Conservation (phyloP, 805 yeast genomes). For the Alloascoidea africana region DNA sequence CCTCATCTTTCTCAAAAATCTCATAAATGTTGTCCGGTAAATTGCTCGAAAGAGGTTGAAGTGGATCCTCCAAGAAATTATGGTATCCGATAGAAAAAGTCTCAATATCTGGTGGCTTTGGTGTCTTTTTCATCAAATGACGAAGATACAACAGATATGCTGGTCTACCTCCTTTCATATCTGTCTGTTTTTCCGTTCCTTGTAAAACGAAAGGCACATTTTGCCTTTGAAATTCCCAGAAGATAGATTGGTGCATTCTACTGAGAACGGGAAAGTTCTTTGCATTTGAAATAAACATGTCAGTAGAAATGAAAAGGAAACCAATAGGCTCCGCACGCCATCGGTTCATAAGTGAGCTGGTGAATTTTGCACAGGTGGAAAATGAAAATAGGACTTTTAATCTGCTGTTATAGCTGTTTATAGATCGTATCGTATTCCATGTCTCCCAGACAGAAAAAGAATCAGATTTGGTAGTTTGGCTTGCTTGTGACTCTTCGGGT, state of each 20-base stretch:
- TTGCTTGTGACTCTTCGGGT: conserved; percentile 25
- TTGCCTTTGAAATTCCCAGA: conserved; percentile 28
- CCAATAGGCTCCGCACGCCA: conserved; percentile 61
- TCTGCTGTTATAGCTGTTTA: conserved; percentile 36
- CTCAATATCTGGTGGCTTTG: conserved; percentile 17
- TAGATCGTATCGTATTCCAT: conserved; percentile 50
- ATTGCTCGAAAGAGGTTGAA: conserved; percentile 53
- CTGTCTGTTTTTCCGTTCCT: conserved; percentile 29
- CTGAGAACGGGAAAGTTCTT: conserved; percentile 51
- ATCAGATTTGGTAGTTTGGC: conserved; percentile 19
- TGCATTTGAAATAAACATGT: conserved; percentile 41
- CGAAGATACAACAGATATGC: conserved; percentile 28
- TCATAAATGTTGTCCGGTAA: conserved; percentile 47
- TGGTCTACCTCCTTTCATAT: conserved; percentile 18
- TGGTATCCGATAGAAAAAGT: conserved; percentile 20
- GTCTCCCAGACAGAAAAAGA: conserved; percentile 55
- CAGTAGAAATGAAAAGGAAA: conserved; percentile 37
- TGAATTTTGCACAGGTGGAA: too few species aligned
- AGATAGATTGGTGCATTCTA: conserved; percentile 35
- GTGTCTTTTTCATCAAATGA: conserved; percentile 21
- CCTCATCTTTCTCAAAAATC: conserved; percentile 53
- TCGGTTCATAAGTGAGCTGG: conserved; percentile 43
- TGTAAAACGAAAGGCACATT: conserved; percentile 33
- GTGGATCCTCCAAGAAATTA: conserved; percentile 40
- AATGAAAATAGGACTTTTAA: too few species aligned